A percentile compares a stretch with the other conserved stretches of the same genome.
phyloP scores from a whole-genome alignment of 306 rosid genomes.

The Acacia crassicarpa region DNA sequence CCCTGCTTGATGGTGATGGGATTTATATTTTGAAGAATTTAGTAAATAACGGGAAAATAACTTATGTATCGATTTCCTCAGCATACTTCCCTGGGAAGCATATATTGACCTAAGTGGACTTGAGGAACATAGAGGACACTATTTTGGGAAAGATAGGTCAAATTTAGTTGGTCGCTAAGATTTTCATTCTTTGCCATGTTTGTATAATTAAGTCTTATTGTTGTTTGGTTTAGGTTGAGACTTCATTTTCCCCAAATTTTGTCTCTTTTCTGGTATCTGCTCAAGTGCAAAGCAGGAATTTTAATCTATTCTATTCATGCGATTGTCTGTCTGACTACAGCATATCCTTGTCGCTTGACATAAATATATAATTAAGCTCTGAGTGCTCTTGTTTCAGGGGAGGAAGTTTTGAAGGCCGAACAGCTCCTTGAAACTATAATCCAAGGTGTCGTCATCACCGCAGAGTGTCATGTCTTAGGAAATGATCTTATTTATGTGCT shows the following conservation, averaged over 20 bases:
- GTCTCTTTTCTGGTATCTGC: background rate
- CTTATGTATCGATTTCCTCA: background rate
- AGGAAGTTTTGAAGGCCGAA: conserved; percentile 74
- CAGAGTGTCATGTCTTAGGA: conserved; percentile 1
- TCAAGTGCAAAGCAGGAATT: background rate
- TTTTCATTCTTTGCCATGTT: conserved; percentile 1
- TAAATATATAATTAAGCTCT: conserved; percentile 20
- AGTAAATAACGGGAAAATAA: background rate
- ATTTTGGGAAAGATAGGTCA: conserved; percentile 2
- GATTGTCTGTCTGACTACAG: conserved; percentile 2
- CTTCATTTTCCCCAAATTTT: background rate
- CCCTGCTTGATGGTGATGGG: background rate
- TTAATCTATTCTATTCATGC: conserved; percentile 2
- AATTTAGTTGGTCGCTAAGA: background rate
- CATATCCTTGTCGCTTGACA: conserved; percentile 20
- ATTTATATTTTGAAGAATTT: background rate
- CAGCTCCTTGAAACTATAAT: conserved; percentile 82
- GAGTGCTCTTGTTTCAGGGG: conserved; percentile 54
- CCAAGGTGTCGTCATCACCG: conserved; percentile 58
- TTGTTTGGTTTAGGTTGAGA: conserved; percentile 10
- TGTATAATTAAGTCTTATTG: background rate
- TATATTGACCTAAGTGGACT: background rate
- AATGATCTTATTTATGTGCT: conserved; percentile 20
- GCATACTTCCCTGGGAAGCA: background rate
- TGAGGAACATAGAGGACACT: too few relatives aligned